Base-by-base conservation (phyloP, 202 grass and related monocot genomes). In the Schoenoplectus tabernaemontani region DNA sequence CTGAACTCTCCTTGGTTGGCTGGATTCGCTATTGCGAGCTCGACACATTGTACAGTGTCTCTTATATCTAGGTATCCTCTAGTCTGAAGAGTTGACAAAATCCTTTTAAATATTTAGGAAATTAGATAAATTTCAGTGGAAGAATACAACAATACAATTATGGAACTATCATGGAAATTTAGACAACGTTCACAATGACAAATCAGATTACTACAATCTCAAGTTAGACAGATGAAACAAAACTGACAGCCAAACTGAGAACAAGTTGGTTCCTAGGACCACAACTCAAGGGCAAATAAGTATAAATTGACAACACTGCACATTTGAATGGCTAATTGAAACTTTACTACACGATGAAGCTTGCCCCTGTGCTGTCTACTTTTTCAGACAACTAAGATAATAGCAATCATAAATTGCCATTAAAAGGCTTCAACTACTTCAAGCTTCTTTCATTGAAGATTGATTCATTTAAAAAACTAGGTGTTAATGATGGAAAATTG, bases 41-140 rank as follows among this genome's bases (percentile, higher is more conserved):
- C 94, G 2, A 97, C 86, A 0, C 94, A 97, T 64, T 93, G 94
- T 47, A 93, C 89, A 1, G 94, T 97, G 16, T 97, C 94, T 76
- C 94, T 88, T 77, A 97, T 97, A 77, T 97, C 91, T 82, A 93
- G 77, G 78, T 93, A 97, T 84, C 93, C 93, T 78, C 93, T 89
- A 30, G 93, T 97, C 91, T 93, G 79, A 38, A 80, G 59, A 16
- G 2, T 59, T 54, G 13, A 47, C 76, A 56, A n/a, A n/a, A n/a
- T n/a, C 53, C 2, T 42, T 19, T 39, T 44, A 59, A 63, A 38
- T 63, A 37, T 63, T 34, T 47, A 32, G n/a, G 56, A 78, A 41
- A 61, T 26, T 26, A 28, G 34, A 39, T 24, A 13, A n/a, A 38
- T 39, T 78, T 33, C 15, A 38, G 13, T 3, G n/a, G n/a, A n/a